Evolutionary conservation across 805 yeast species (phyloP).

Genomic region (Hanseniaspora vineae): DNA sequence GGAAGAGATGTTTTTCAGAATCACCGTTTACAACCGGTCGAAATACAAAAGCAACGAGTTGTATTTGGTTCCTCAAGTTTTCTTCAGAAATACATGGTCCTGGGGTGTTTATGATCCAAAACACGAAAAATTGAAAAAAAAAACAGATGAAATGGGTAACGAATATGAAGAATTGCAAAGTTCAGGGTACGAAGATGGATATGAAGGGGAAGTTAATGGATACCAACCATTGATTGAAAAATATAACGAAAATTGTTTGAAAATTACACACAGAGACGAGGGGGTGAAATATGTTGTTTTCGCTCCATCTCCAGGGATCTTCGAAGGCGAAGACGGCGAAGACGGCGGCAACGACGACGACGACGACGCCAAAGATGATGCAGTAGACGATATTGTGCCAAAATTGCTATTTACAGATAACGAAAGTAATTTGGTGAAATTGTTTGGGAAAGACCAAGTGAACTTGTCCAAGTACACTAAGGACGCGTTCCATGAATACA

Average conservation of each 20-base stretch:
- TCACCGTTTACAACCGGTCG: conserved; percentile 80
- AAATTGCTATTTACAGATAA: conserved; percentile 74
- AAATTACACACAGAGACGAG: conserved; percentile 47
- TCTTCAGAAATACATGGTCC: conserved; percentile 85
- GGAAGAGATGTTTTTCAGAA: conserved; percentile 67
- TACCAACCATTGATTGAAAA: conserved; percentile 31
- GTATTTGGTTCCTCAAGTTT: conserved; percentile 73
- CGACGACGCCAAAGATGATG: conserved; percentile 2
- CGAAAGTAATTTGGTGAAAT: conserved; percentile 61
- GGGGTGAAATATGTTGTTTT: conserved; percentile 57
- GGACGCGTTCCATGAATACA: conserved; percentile 83
- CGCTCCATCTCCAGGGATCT: conserved; percentile 73
- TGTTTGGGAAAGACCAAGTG: conserved; percentile 42
- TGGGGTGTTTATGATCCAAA: conserved; percentile 41
- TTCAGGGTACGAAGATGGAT: too few relatives aligned
- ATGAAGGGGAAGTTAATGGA: too few relatives aligned
- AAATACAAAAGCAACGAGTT: conserved; percentile 67
- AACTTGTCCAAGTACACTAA: conserved; percentile 54
- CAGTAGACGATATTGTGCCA: conserved; percentile 55
- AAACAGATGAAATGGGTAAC: too few relatives aligned
- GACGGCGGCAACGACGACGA: conserved; percentile 5
- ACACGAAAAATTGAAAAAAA: too few relatives aligned
- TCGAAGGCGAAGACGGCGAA: conserved; percentile 23
- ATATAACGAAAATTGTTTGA: conserved; percentile 34
- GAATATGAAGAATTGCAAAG: too few relatives aligned